Conservation (phyloP, 2,329 filamentous ascomycete genomes). For the Hortaea werneckii region DNA sequence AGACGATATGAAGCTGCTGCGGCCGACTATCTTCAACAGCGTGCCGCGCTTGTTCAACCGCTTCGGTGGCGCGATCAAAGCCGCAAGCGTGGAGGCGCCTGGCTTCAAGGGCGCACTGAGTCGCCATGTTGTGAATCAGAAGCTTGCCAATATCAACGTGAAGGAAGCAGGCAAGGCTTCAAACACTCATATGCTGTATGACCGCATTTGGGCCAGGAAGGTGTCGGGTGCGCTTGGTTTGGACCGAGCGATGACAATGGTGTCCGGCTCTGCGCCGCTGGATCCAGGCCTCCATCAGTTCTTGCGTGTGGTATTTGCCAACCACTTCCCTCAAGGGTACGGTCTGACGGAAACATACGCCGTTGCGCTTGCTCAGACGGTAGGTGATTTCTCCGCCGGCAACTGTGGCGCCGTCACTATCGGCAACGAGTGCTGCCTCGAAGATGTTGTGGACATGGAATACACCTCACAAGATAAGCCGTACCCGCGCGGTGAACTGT, state of each 20-base stretch:
- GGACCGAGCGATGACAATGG: slow-evolving; percentile 60
- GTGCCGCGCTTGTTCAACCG: slow-evolving; percentile 88
- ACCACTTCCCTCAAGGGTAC: slow-evolving; percentile 76
- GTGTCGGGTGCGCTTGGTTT: slow-evolving; percentile 74
- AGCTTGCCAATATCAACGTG: slow-evolving; percentile 67
- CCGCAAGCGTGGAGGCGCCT: slow-evolving; percentile 64
- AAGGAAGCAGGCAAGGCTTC: slow-evolving; percentile 56
- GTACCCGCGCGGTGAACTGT: slow-evolving; percentile 77
- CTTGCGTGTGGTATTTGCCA: slow-evolving; percentile 71
- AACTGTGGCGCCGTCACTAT: slow-evolving; percentile 70
- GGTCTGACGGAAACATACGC: slow-evolving; percentile 92
- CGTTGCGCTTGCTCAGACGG: slow-evolving; percentile 57
- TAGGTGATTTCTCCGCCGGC: slow-evolving; percentile 62
- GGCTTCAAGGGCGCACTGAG: slow-evolving; percentile 76
- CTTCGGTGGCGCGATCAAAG: slow-evolving; percentile 73
- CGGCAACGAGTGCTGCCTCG: slow-evolving; percentile 63
- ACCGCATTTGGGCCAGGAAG: slow-evolving; percentile 85
- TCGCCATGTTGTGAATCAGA: slow-evolving; percentile 66
- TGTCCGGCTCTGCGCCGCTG: slow-evolving; percentile 82
- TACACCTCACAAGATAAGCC: slow-evolving; percentile 84
- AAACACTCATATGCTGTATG: slow-evolving; percentile 68
- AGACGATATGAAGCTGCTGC: slow-evolving; percentile 81
- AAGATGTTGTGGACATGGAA: slow-evolving; percentile 88
- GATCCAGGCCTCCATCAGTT: slow-evolving; percentile 84
- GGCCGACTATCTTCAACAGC: slow-evolving; percentile 73